Evolutionary conservation across 805 yeast species (phyloP), one percentile per base, ranked within the genome.

Genomic region (Teunomyces cretensis): DNA sequence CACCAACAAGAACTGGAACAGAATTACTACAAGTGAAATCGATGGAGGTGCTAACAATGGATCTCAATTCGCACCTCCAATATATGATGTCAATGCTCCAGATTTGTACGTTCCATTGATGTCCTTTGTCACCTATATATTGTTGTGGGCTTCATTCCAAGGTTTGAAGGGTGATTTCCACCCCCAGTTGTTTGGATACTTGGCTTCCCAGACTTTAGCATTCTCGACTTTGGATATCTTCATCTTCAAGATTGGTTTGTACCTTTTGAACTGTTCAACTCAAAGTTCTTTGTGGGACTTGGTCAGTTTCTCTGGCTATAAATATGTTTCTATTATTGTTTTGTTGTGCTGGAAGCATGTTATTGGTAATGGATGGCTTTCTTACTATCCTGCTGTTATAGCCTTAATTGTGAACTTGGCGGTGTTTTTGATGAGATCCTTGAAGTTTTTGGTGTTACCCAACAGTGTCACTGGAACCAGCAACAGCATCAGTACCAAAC

Each of bases 31-130:
- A 7, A 48, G 50, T 19, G 65, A 55, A 14, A 45, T 47, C 22
- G 51, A 58, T 2, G 61, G 71, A 36, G 68, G 4, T 71, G 70
- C 13, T 67, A 67, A 33, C 65, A 61, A 16, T 39, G 42, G 41
- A 66, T 68, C 15, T 48, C 53, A 38, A 50, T 88, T 75, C 63
- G 84, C 88, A 2, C 81, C 88, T 9, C 97, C 99, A 12, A 67
- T 78, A 38, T 88, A 86, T 49, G 99, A 94, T 62, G 75, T 85
- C 46, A 94, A 95, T 59, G 95, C 98, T 0, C 99, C 99, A 2
- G 99, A 94, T 63, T 77, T 94, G 72, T 94, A 94, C 65, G 88
- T 94, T 44, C 99, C 99, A 5, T 67, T 88, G 49, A 94, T 95
- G 97, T 88, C 97, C 1, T 79, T 86, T 56, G 80, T 89, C 41